These are phyloP conservation scores for Penicillium digitatum DNA, from an alignment of 2,329 filamentous ascomycete genomes.

Conservation along the genomic window DNA sequence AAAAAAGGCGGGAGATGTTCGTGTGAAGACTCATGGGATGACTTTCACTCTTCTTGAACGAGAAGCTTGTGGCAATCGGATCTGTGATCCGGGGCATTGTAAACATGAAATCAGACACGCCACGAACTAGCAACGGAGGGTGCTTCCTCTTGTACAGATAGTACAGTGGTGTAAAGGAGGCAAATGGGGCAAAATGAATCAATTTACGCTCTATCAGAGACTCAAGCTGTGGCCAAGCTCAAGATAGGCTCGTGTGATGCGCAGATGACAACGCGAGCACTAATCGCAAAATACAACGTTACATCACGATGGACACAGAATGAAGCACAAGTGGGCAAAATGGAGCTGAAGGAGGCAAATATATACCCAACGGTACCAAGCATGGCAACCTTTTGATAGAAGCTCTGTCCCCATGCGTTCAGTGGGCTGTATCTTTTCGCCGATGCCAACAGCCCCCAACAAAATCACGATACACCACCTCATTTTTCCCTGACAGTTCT, in stretches of 20 bases:
- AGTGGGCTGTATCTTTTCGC: background rate
- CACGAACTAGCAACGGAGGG: background rate
- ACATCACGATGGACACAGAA: slow-evolving; percentile 18
- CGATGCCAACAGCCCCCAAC: background rate
- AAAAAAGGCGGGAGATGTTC: background rate
- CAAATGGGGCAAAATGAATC: background rate
- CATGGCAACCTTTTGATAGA: background rate
- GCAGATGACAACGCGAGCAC: slow-evolving; percentile 7
- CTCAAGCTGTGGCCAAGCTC: background rate
- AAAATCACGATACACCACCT: background rate
- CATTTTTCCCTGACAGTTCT: background rate
- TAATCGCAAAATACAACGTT: slow-evolving; percentile 2
- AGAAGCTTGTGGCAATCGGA: slow-evolving; percentile 18
- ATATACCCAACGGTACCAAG: background rate
- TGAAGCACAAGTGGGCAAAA: background rate
- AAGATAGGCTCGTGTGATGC: slow-evolving; percentile 3
- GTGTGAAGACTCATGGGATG: too few species aligned
- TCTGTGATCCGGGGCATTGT: slow-evolving; percentile 6
- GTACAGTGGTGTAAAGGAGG: background rate
- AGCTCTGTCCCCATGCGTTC: background rate
- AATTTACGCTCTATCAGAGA: background rate
- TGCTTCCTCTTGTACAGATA: background rate
- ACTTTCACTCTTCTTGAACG: slow-evolving; percentile 16
- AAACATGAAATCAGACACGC: slow-evolving; percentile 16
- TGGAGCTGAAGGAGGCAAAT: background rate